Conservation (phyloP, 2,329 filamentous ascomycete species). For the Rutstroemia sp. region DNA sequence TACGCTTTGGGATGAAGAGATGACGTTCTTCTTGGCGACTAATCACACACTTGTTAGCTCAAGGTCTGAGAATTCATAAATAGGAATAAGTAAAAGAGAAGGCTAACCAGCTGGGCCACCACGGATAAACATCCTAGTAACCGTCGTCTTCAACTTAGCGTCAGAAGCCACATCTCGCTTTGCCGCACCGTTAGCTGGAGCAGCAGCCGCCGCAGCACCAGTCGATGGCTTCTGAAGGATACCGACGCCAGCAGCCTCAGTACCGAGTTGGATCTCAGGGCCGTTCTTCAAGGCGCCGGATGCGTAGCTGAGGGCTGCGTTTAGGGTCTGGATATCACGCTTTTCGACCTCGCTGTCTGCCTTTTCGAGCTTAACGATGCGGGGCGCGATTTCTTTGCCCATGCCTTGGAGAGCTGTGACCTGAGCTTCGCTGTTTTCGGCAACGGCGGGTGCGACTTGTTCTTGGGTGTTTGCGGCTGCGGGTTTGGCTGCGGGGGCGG, state of each 20-base stretch:
- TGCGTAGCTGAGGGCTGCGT: constrained; percentile 39
- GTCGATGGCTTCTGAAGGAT: constrained; percentile 2
- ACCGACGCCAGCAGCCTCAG: constrained; percentile 31
- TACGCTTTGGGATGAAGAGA: constrained; percentile 4
- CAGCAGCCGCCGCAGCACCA: background rate
- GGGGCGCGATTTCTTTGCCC: constrained; percentile 10
- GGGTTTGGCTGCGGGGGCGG: constrained; percentile 4
- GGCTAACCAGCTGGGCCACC: constrained; percentile 20
- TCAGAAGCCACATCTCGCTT: constrained; percentile 3
- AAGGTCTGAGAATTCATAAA: background rate
- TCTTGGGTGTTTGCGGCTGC: constrained; percentile 8
- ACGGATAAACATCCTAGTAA: constrained; percentile 27
- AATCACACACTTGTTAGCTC: background rate
- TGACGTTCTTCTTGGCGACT: constrained; percentile 8
- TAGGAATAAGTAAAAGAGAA: background rate
- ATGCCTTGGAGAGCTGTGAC: constrained; percentile 7
- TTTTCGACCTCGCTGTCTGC: constrained; percentile 24
- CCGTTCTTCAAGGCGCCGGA: constrained; percentile 38
- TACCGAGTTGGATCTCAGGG: constrained; percentile 42
- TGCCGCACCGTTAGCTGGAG: background rate
- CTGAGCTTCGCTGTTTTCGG: constrained; percentile 10
- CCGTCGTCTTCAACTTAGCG: constrained; percentile 24
- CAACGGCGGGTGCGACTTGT: constrained; percentile 8
- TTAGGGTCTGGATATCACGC: constrained; percentile 41
- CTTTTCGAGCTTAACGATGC: constrained; percentile 2